Conservation (phyloP, 306 rosid species). For the Dryas drummondii region DNA sequence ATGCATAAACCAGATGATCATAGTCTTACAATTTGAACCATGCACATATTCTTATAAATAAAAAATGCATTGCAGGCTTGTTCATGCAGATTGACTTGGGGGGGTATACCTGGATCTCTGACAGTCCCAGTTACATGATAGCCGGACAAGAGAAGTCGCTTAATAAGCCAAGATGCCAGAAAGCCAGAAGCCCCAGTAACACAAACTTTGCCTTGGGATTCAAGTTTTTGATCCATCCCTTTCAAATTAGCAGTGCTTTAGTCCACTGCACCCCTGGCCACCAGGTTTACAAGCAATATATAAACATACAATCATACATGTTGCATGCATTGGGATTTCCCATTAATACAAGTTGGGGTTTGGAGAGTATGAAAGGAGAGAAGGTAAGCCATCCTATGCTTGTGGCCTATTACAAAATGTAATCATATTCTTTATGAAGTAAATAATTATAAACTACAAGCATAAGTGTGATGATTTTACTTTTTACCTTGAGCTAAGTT, state of each 20-base stretch:
- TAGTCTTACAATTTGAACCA: too few relatives aligned
- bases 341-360: background rate
- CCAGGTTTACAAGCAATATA: background rate
- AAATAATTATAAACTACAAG: background rate
- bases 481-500: constrained; percentile 1
- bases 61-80: background rate
- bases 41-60: too few relatives aligned
- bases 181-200: constrained; percentile 89
- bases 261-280: background rate
- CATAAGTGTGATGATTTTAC: background rate
- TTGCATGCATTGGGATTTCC: background rate
- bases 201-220: constrained; percentile 62
- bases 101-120: constrained; percentile 61
- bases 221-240: constrained; percentile 36
- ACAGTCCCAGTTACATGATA: constrained; percentile 77
- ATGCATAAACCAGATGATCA: background rate
- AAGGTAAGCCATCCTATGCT: constrained; percentile 22
- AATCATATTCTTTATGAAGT: background rate
- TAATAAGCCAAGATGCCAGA: constrained; percentile 83
- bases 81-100: background rate
- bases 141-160: constrained; percentile 68
- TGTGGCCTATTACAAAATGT: constrained; percentile 2
- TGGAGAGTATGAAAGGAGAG: background rate
- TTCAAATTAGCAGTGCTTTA: background rate
- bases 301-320: background rate